A percentile compares a stretch with the other conserved stretches of the same genome.
Evolutionary conservation across 495 filamentous ascomycete species (phyloP).

Genomic region (Aspergillus funiculosus): DNA sequence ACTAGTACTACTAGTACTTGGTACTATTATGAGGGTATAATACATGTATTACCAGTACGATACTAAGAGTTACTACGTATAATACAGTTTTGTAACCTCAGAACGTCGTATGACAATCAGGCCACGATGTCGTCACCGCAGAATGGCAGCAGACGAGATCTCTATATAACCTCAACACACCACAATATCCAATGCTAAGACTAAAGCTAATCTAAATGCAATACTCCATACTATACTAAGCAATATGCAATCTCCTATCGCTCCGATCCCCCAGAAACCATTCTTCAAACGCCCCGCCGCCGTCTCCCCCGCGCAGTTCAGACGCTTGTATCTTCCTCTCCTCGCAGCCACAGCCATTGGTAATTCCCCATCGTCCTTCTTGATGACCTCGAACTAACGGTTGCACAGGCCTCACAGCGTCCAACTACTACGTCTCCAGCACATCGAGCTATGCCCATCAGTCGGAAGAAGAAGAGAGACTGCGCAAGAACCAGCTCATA

Average conservation of each 20-base stretch:
- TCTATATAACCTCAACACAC: too few relatives aligned
- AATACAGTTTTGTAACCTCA: too few relatives aligned
- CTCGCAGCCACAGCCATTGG: constrained; percentile 31
- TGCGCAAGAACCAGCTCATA: constrained; percentile 31
- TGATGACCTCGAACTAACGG: not conserved
- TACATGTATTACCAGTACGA: too few relatives aligned
- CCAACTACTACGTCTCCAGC: constrained; percentile 26
- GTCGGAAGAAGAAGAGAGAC: constrained; percentile 30
- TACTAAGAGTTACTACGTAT: too few relatives aligned
- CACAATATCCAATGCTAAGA: too few relatives aligned
- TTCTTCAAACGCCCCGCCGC: constrained; percentile 4
- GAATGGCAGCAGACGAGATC: too few relatives aligned
- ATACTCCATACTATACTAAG: not conserved
- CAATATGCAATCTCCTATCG: constrained; percentile 1
- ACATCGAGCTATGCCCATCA: constrained; percentile 9
- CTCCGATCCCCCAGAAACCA: not conserved
- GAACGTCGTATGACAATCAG: too few relatives aligned
- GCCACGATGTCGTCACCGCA: too few relatives aligned
- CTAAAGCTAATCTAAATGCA: too few relatives aligned
- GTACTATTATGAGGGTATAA: too few relatives aligned
- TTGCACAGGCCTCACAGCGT: constrained; percentile 30
- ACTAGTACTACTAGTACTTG: too few relatives aligned
- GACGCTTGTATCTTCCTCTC: constrained; percentile 22
- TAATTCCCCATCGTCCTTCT: constrained; percentile 8
- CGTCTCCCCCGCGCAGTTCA: not conserved